phyloP scores from a whole-genome alignment of 208 protist genomes.

The Trypanosoma platydactyli region DNA sequence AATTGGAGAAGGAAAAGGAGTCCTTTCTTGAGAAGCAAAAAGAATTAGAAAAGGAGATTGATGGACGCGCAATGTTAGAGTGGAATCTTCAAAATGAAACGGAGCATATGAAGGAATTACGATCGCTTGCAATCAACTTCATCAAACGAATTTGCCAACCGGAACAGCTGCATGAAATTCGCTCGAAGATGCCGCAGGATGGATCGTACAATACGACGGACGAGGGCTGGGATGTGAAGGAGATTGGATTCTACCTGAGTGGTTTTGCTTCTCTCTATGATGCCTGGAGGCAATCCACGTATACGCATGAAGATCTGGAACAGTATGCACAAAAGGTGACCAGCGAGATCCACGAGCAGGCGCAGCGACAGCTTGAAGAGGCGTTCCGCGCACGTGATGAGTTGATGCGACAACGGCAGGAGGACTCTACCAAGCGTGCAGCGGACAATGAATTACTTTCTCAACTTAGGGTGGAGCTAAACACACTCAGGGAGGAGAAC shows the following conservation, averaged over 20 bases:
- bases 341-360: constrained; percentile 63
- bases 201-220: constrained; percentile 61
- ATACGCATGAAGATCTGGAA: constrained; percentile 88
- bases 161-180: constrained; percentile 67
- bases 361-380: constrained; percentile 75
- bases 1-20: constrained; percentile 72
- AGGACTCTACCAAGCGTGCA: constrained; percentile 63
- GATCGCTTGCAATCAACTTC: constrained; percentile 74
- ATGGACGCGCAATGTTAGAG: constrained; percentile 58
- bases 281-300: constrained; percentile 71
- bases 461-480: constrained; percentile 82
- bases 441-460: constrained; percentile 69
- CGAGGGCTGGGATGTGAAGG: constrained; percentile 86
- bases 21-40: constrained; percentile 55
- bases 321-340: constrained; percentile 72
- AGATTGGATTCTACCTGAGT: constrained; percentile 79
- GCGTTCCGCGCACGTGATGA: constrained; percentile 62
- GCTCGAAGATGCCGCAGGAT: constrained; percentile 57
- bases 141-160: constrained; percentile 86
- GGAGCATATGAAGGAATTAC: constrained; percentile 65
- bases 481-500: constrained; percentile 78
- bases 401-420: constrained; percentile 61
- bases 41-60: constrained; percentile 59
- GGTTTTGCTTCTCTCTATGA: constrained; percentile 77
- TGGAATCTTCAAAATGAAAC: constrained; percentile 69